Evolutionary conservation across 768 basidiomycete species (phyloP), one percentile per base, ranked within the genome.

Genomic region (Auricularia sp.): DNA sequence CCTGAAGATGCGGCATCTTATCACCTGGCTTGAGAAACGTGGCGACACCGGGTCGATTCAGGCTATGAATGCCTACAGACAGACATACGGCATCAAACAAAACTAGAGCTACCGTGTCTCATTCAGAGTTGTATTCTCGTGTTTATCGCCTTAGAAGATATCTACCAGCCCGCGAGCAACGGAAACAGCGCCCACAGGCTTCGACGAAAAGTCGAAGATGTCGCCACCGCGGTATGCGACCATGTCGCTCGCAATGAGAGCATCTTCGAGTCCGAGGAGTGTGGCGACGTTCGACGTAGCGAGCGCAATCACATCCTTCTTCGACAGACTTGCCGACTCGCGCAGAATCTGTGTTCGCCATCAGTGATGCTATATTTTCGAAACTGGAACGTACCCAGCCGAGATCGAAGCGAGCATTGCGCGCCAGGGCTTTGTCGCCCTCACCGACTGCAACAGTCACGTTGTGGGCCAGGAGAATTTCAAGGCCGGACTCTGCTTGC

Each of bases 1-100:
- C 67, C 77, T 97, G 67, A 87, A 82, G 73, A 89, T 98, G 86
- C 76, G 83, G 66, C 92, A 98, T 72, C 77, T 99, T 65, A 88
- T 98, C 76, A 72, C 74, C 3, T 98, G 92, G 87, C 76, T 98
- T 68, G 82, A 89, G 72, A 77, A 80, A n/a, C 83, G 85, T 65
- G 89, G 85, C 0, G 81, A 83, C 72, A 72, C 77, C 13, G 83
- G 86, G 64, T 83, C 91, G 69, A 74, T 94, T 56, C 79, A 76
- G 63, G 78, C 76, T 39, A 94, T 98, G 93, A 79, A 83, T 71
- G 83, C 78, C 54, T 98, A 99, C 73, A 81, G 87, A 78, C 78
- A 86, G 62, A 73, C 82, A 69, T 94, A 88, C 72, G 92, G 91
- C 3, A 72, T 85, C 58, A 65, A 51, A 18, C 47, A 51, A 51